Evolutionary conservation across 768 basidiomycete genomes (phyloP), one percentile per base, ranked within the genome.

Genomic region (Trichaptum fuscoviolaceum): DNA sequence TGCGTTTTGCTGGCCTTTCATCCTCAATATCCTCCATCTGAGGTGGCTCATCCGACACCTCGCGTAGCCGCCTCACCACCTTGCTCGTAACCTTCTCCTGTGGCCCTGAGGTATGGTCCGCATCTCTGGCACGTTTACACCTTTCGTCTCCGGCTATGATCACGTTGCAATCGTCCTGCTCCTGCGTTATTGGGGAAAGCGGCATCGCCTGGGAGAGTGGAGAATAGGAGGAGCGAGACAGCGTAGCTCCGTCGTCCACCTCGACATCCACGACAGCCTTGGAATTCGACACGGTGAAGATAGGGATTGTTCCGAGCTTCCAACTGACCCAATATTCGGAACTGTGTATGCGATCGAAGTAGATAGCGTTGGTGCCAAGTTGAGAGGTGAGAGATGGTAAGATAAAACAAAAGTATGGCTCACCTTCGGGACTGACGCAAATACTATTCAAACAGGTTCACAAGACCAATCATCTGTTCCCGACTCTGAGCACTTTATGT

Each of bases 1-100:
- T 52, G 42, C 42, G 42, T 52, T 52, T 52, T 52, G 42, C 42
- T 52, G 42, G 42, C 42, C 42, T 52, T 52, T 52, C 42, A 52
- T 52, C 42, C 42, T 52, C 42, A 20, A 52, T 12, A 12, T 52
- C 42, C 42, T 52, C 42, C 42, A 52, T 52, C 42, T 52, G 15
- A 2, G 10, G 42, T 20, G 42, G 42, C 3, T 52, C 42, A 52
- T 52, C 42, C 15, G 20, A 12, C 42, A 12, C 42, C 2, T 52
- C 42, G 42, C 42, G 42, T 52, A 52, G 15, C 15, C 42, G 42
- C 42, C 42, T 52, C 42, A 52, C 20, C 42, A 20, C 42, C 42
- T 52, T 12, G 42, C 42, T 52, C 42, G 42, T 52, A 52, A 52
- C 15, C 15, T 52, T 12, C 20, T 52, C 42, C 15, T 52, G 42